A percentile compares a stretch with the other conserved stretches of the same genome.
Evolutionary conservation across 2,329 filamentous ascomycete species (phyloP).

Genomic region (Beauveria pseudobassiana): DNA sequence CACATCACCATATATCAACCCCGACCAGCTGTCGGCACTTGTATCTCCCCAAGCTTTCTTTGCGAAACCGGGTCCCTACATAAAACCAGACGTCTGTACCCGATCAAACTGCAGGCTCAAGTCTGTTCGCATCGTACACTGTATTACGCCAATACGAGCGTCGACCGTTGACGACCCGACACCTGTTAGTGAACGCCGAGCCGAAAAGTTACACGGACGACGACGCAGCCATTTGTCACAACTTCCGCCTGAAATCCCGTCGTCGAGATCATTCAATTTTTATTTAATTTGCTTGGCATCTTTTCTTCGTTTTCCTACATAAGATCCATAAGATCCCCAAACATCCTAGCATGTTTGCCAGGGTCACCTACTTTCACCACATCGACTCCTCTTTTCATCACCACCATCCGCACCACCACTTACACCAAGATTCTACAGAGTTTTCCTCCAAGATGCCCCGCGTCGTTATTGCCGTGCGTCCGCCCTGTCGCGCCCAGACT

Average conservation of each 20-base stretch:
- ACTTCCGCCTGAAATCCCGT: background rate
- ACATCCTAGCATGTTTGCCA: constrained; percentile 1
- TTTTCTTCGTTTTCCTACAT: background rate
- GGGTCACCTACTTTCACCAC: background rate
- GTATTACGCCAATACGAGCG: background rate
- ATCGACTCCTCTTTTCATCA: background rate
- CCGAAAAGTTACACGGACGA: background rate
- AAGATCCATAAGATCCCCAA: no score
- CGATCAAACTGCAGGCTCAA: background rate
- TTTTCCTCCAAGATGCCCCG: constrained; percentile 11
- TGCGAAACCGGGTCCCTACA: background rate
- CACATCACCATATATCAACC: background rate
- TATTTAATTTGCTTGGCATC: background rate
- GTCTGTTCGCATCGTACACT: background rate
- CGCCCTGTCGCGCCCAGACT: constrained; percentile 16
- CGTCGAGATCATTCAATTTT: background rate
- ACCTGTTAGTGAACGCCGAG: background rate
- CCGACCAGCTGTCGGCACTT: background rate
- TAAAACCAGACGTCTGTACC: background rate
- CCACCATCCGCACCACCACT: background rate
- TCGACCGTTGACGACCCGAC: background rate
- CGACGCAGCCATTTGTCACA: background rate
- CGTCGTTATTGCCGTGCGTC: constrained; percentile 19
- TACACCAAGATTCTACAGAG: background rate
- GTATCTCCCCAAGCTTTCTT: background rate